These are phyloP conservation scores for Olyra latifolia DNA, from an alignment of 176 grass and related monocot species.

Conservation along the genomic window DNA sequence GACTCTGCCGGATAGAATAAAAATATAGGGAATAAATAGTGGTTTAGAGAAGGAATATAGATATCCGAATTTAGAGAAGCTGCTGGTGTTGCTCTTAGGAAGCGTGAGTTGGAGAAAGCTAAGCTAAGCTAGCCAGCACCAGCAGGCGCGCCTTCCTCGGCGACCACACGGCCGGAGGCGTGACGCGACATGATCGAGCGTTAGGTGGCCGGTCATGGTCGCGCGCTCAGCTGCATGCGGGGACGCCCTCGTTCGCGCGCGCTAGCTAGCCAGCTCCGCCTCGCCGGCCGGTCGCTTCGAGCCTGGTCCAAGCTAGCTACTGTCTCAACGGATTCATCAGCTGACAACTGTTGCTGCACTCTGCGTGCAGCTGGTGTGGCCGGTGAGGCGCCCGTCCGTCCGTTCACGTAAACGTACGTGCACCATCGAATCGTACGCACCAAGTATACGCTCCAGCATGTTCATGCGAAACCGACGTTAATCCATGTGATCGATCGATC, in stretches of 20 bases:
- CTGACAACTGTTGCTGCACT: slow-evolving; percentile 28
- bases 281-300: slow-evolving; percentile 20
- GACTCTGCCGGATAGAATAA: no score
- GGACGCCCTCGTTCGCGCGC: no score
- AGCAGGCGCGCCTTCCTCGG: neutral
- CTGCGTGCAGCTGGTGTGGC: neutral
- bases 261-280: no score
- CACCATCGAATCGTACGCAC: neutral
- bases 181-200: neutral
- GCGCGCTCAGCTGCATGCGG: slow-evolving; percentile 5
- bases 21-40: no score
- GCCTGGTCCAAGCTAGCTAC: slow-evolving; percentile 14
- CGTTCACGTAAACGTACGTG: slow-evolving; percentile 7
- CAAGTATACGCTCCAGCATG: neutral
- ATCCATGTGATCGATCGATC: slow-evolving; percentile 20
- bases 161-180: neutral
- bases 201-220: slow-evolving; percentile 38
- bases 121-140: neutral
- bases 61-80: no score
- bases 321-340: neutral
- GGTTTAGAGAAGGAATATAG: no score
- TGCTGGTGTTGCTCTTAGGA: no score
- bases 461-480: slow-evolving; percentile 28
- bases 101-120: slow-evolving; percentile 46
- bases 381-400: neutral